These are phyloP conservation scores for Apiospora arundinis DNA, from an alignment of 2,329 filamentous ascomycete genomes.

Conservation along the genomic window DNA sequence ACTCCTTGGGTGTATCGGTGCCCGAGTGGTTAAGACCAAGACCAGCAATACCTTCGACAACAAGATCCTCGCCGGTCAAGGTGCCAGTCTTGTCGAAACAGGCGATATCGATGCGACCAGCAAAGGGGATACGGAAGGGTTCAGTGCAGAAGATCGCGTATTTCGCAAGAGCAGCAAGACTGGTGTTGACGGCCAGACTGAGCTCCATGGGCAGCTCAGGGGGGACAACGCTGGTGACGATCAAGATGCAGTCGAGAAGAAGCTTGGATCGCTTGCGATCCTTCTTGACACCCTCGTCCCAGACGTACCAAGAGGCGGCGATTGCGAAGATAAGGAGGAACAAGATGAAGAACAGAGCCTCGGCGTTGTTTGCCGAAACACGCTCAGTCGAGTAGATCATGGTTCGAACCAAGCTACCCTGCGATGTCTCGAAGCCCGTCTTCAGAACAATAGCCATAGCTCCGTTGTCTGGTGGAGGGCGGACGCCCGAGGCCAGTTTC, in stretches of 20 bases:
- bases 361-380: constrained; percentile 96
- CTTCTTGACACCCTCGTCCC: constrained; percentile 92
- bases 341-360: constrained; percentile 96
- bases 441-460: constrained; percentile 94
- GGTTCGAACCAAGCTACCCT: constrained; percentile 94
- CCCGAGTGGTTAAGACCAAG: constrained; percentile 74
- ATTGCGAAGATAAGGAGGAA: constrained; percentile 96
- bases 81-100: constrained; percentile 99
- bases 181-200: constrained; percentile 96
- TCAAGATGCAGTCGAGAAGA: constrained; percentile 94
- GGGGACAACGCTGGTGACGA: constrained; percentile 97
- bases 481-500: constrained; percentile 77
- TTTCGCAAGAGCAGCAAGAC: constrained; percentile 90
- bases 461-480: constrained; percentile 87
- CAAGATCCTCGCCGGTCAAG: constrained; percentile 92
- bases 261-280: constrained; percentile 98
- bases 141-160: constrained; percentile 99
- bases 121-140: constrained; percentile 96
- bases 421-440: constrained; percentile 98
- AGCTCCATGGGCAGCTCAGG: constrained; percentile 98
- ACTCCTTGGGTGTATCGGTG: constrained; percentile 68
- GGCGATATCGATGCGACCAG: constrained; percentile 91
- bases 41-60: constrained; percentile 96
- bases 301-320: constrained; percentile 98
- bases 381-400: constrained; percentile 99